Evolutionary conservation across 495 filamentous ascomycete genomes (phyloP).

Genomic region (Neurospora tetrasperma): DNA sequence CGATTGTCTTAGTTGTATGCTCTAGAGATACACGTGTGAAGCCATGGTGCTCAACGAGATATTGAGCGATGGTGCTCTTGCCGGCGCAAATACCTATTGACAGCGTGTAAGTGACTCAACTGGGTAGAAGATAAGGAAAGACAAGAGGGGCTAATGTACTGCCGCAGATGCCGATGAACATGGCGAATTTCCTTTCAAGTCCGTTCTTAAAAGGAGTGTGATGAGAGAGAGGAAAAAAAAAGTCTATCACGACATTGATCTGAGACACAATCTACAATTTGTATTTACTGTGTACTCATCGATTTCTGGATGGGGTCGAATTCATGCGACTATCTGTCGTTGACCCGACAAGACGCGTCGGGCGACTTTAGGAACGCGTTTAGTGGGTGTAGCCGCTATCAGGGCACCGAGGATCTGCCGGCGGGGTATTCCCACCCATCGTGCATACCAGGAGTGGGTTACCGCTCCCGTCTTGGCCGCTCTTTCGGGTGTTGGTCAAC

Average conservation of each 20-base stretch:
- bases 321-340: not conserved
- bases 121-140: conserved; percentile 1
- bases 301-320: not conserved
- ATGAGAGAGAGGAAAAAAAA: not conserved
- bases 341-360: not conserved
- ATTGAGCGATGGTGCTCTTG: conserved; percentile 75
- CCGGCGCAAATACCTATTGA: conserved; percentile 75
- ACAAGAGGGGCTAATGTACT: conserved; percentile 40
- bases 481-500: not conserved
- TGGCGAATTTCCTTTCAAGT: conserved; percentile 25
- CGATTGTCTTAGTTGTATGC: conserved; percentile 7
- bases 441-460: not conserved
- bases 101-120: conserved; percentile 12
- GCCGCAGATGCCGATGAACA: conserved; percentile 92
- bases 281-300: not conserved
- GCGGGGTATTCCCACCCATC: not conserved
- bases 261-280: not conserved
- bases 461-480: not conserved
- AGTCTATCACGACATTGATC: not conserved
- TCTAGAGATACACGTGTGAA: conserved; percentile 52
- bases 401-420: not conserved
- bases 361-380: not conserved
- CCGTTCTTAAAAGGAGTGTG: not conserved
- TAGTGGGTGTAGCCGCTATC: not conserved
- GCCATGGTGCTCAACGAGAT: conserved; percentile 64